Base-by-base conservation (phyloP, 2,329 filamentous ascomycete genomes). In the Exutisphaerella laricina region DNA sequence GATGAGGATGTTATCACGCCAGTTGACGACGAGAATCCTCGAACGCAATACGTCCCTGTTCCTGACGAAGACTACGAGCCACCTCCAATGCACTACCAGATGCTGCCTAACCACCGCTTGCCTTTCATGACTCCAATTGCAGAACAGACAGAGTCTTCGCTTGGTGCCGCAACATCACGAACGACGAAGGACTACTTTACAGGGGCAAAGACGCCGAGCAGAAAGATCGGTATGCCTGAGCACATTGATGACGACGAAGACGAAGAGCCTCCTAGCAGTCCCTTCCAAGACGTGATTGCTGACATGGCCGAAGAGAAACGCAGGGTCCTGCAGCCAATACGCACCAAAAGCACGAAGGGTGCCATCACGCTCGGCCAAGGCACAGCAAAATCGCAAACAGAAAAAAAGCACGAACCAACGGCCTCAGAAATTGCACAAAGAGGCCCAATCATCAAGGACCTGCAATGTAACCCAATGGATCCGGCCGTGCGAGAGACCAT, bases 51-150 rank as follows among this genome's bases (percentile, higher is more conserved):
- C 58, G 75, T 92, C 13, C 86, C 87, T 1, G 74, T 90, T 25
- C 84, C 85, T 1, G 88, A 88, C 0, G 87, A 94, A 60, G 87
- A 94, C 63, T 94, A 88, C 62, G 80, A 89, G 54, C 79, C 86
- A 32, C 84, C 87, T 13, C 48, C 51, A 12, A 77, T 82, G 35
- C 85, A 86, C 45, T 95, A 84, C 73, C 82, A 88, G 60, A 85
- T 95, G 65, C 79, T 87, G 59, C 88, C 88, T 46, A 94, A 96
- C 59, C 95, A 89, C 66, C 83, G 89, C 41, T 73, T 97, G 7
- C 92, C 90, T 3, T 98, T 97, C 64, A 97, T 98, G 92, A 98
- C 92, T 0, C 92, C 92, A 1, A 98, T 98, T 53, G 90, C 92
- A 1, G 92, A 98, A 65, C 82, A 88, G 57, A 98, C 92, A 0